Evolutionary conservation across 371 early-diverging fungal species (phyloP).

Genomic region (Syncephalastrum sp.): DNA sequence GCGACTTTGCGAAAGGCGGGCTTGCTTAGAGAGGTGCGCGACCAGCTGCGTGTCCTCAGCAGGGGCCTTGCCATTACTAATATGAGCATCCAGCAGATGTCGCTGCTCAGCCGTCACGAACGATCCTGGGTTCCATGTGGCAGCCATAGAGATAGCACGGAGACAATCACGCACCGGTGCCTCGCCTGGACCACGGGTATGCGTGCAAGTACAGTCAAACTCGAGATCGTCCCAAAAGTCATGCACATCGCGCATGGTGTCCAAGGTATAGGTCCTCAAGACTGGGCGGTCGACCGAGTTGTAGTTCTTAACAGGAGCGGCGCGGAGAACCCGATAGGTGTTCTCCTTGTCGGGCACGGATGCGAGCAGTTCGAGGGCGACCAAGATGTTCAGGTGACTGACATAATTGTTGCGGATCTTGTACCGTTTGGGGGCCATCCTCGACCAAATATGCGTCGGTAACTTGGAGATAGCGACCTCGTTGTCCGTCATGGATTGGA

Average conservation of each 20-base stretch:
- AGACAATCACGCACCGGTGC: slow-evolving; percentile 1
- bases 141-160: slow-evolving; percentile 8
- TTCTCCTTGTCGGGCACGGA: neutral
- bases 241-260: slow-evolving; percentile 6
- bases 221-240: slow-evolving; percentile 25
- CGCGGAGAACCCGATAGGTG: neutral
- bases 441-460: slow-evolving; percentile 1
- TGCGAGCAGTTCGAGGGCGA: slow-evolving; percentile 14
- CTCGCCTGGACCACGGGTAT: neutral
- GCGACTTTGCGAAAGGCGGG: slow-evolving; percentile 10
- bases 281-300: slow-evolving; percentile 11
- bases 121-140: slow-evolving; percentile 13
- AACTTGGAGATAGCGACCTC: too few relatives aligned
- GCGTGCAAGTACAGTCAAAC: slow-evolving; percentile 13
- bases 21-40: slow-evolving; percentile 11
- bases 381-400: slow-evolving; percentile 9
- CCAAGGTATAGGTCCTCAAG: slow-evolving; percentile 4
- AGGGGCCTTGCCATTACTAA: slow-evolving; percentile 10
- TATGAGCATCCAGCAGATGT: slow-evolving; percentile 9
- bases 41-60: slow-evolving; percentile 11
- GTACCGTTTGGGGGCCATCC: slow-evolving; percentile 4
- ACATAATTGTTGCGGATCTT: slow-evolving; percentile 9
- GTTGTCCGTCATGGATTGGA: neutral
- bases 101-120: slow-evolving; percentile 13
- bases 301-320: slow-evolving; percentile 14